phyloP scores from a whole-genome alignment of 306 rosid species.

The Lathyrus aphaca region DNA sequence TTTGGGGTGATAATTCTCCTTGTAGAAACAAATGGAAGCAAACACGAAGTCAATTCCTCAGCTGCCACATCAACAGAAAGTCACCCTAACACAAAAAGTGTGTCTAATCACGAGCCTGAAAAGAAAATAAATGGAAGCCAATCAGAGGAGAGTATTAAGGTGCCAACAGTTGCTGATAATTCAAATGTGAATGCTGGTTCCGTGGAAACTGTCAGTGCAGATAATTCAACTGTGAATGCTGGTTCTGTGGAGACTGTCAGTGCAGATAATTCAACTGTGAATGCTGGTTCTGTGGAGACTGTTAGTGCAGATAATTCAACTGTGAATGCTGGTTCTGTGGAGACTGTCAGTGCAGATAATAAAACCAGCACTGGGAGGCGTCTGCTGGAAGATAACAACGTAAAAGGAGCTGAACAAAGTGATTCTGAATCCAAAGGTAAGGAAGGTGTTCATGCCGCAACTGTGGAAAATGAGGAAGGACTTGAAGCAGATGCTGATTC shows the following conservation, averaged over 20 bases:
- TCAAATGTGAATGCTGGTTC: slow-evolving; percentile 41
- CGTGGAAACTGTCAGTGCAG: too few species aligned
- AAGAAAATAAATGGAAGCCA: slow-evolving; percentile 47
- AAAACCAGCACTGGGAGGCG: slow-evolving; percentile 66
- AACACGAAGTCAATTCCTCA: slow-evolving; percentile 47
- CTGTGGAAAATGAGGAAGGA: slow-evolving; percentile 73
- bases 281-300: too few species aligned
- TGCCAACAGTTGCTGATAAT: slow-evolving; percentile 49
- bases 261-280: slow-evolving; percentile 37
- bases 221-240: slow-evolving; percentile 53
- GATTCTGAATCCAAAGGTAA: slow-evolving; percentile 55
- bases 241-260: slow-evolving; percentile 48
- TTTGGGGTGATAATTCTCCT: slow-evolving; percentile 33
- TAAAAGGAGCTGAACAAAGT: slow-evolving; percentile 59
- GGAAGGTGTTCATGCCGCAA: slow-evolving; percentile 62
- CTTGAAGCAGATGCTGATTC: slow-evolving; percentile 90
- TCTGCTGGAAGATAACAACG: slow-evolving; percentile 69
- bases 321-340: too few species aligned
- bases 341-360: too few species aligned
- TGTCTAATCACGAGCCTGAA: slow-evolving; percentile 47
- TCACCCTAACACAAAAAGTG: slow-evolving; percentile 30
- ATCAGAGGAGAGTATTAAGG: slow-evolving; percentile 55
- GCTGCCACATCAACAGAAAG: slow-evolving; percentile 48
- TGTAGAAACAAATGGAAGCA: slow-evolving; percentile 61
- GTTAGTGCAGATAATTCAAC: neutral